A percentile compares a stretch with the other conserved stretches of the same genome.
phyloP scores from a whole-genome alignment of 257 asterid genomes.

The Penstemon eatonii region DNA sequence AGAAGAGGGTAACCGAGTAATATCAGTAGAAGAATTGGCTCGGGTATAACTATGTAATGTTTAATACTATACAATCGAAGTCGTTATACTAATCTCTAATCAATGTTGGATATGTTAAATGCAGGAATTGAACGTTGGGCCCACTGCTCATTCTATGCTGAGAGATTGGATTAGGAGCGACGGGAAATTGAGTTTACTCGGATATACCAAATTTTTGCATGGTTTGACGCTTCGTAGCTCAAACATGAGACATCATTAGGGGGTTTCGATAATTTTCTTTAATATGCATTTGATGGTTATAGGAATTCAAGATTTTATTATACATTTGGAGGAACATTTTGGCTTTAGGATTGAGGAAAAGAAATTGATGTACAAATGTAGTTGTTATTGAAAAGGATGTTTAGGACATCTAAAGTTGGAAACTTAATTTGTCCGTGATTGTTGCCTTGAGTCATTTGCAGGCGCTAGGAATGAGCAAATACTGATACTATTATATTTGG shows the following conservation, averaged over 20 bases:
- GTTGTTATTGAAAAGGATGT: background rate
- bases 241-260: conserved; percentile 61
- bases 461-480: background rate
- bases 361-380: conserved; percentile 30
- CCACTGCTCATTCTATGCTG: conserved; percentile 65
- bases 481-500: background rate
- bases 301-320: conserved; percentile 6
- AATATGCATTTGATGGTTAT: conserved; percentile 10
- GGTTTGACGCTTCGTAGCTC: conserved; percentile 86
- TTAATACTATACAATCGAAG: background rate
- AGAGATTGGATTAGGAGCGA: conserved; percentile 77
- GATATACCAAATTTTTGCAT: conserved; percentile 87
- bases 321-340: conserved; percentile 17
- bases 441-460: background rate
- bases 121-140: conserved; percentile 87
- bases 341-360: conserved; percentile 14
- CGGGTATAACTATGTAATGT: conserved; percentile 45
- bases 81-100: background rate
- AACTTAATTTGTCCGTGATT: background rate
- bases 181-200: conserved; percentile 75
- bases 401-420: background rate
- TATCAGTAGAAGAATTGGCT: conserved; percentile 80
- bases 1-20: conserved; percentile 75
- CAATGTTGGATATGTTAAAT: background rate
- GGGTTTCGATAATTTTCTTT: conserved; percentile 3